phyloP scores from a whole-genome alignment of 2,329 filamentous ascomycete genomes.

The Cytospora chrysosperma region DNA sequence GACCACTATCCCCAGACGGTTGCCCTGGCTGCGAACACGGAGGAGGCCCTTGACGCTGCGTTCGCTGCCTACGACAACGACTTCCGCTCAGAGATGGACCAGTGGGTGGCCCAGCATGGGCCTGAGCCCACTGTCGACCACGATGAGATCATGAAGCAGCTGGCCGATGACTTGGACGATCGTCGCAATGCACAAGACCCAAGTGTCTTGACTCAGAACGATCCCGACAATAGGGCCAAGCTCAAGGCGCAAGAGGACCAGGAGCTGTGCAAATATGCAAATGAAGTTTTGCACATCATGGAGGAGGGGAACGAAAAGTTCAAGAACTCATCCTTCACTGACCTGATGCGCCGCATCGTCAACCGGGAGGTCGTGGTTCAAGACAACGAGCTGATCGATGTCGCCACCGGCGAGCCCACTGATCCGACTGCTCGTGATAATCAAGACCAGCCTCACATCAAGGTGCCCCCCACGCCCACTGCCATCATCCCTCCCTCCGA shows the following conservation, averaged over 20 bases:
- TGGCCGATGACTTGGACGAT: slow-evolving; percentile 23
- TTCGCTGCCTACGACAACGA: slow-evolving; percentile 33
- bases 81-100: slow-evolving; percentile 31
- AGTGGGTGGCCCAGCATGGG: slow-evolving; percentile 36
- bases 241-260: slow-evolving; percentile 51
- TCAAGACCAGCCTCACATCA: slow-evolving; percentile 1
- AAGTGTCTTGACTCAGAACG: slow-evolving; percentile 31
- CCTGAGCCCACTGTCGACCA: slow-evolving; percentile 29
- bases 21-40: slow-evolving; percentile 22
- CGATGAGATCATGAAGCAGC: slow-evolving; percentile 23
- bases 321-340: slow-evolving; percentile 72
- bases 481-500: slow-evolving; percentile 12
- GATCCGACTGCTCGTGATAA: slow-evolving; percentile 1
- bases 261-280: slow-evolving; percentile 71
- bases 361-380: slow-evolving; percentile 71
- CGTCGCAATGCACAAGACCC: slow-evolving; percentile 27
- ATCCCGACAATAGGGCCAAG: slow-evolving; percentile 34
- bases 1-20: slow-evolving; percentile 21
- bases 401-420: slow-evolving; percentile 16
- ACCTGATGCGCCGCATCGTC: slow-evolving; percentile 73
- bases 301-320: slow-evolving; percentile 72
- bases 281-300: slow-evolving; percentile 67
- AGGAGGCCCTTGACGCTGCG: slow-evolving; percentile 31
- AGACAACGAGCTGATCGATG: slow-evolving; percentile 63
- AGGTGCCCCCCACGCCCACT: slow-evolving; percentile 5